Evolutionary conservation across 495 filamentous ascomycete species (phyloP).

Genomic region (Xylaria telfairii): DNA sequence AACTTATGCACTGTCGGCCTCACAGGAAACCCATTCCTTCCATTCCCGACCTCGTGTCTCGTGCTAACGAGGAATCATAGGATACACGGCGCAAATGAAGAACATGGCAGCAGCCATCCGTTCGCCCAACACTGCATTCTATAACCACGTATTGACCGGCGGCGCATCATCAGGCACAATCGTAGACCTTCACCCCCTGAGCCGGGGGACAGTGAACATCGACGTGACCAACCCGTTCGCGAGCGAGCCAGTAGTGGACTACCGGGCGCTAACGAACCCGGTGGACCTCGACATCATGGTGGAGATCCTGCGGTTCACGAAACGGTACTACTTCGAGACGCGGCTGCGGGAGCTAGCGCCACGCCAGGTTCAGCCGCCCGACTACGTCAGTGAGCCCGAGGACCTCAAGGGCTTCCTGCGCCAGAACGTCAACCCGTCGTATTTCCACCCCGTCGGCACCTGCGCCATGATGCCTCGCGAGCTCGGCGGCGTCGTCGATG

Average conservation of each 20-base stretch:
- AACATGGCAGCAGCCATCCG: conserved; percentile 46
- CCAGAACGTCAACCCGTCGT: conserved; percentile 42
- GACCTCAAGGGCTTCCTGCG: conserved; percentile 40
- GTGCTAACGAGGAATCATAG: conserved; percentile 23
- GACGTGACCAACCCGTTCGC: conserved; percentile 45
- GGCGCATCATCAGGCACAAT: conserved; percentile 41
- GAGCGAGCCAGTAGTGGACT: conserved; percentile 53
- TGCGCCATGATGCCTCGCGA: conserved; percentile 62
- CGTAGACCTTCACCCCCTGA: conserved; percentile 52
- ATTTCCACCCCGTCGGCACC: conserved; percentile 57
- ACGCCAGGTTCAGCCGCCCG: conserved; percentile 41
- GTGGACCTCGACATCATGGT: conserved; percentile 51
- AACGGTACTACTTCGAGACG: conserved; percentile 47
- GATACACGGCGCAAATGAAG: conserved; percentile 54
- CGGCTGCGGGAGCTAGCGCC: conserved; percentile 33
- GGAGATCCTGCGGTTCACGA: conserved; percentile 49
- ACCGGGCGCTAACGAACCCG: conserved; percentile 55
- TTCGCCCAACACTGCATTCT: conserved; percentile 50
- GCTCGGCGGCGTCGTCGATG: conserved; percentile 59
- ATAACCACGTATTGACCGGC: conserved; percentile 48
- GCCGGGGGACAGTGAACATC: conserved; percentile 54
- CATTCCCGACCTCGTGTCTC: background rate
- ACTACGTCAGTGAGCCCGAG: conserved; percentile 37
- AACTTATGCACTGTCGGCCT: background rate
- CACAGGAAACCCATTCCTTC: background rate